Evolutionary conservation across 805 yeast species (phyloP), one percentile per base, ranked within the genome.

Genomic region (Metschnikowia corniflorae): DNA sequence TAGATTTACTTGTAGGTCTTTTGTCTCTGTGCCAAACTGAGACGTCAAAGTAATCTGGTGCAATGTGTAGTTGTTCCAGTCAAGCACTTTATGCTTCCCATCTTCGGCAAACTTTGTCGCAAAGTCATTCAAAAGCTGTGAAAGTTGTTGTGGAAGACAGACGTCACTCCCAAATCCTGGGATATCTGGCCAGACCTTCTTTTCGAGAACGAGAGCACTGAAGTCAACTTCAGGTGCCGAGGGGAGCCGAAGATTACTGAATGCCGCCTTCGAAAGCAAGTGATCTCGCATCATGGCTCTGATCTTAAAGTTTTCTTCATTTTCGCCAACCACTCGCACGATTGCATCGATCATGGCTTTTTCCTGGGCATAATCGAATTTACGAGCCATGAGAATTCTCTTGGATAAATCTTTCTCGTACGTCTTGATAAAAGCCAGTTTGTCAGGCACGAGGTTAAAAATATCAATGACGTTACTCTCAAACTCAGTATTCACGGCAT

Each of bases 31-130:
- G 12, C 51, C 51, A 43, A 71, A 70, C 15, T 50, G 40, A 2
- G 60, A 60, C 10, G 44, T 40, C 12, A 73, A 53, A 0, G 51
- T 45, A 14, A 72, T 40, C 40, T 69, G 70, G 35, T 73, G 77
- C 13, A 71, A 51, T 13, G 65, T 57, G 32, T 58, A 64, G 34
- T 53, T 55, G 22, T 54, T 57, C 78, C 77, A 72, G 40, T 69
- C 65, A 12, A 70, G 51, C n/a, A 23, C 29, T 3, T 37, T 52
- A 36, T 56, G 61, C 18, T 51, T 52, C 9, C 51, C 58, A 18
- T 53, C 53, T 14, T 41, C 34, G 6, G 27, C 32, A 37, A 60
- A 63, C 5, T 39, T 24, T 2, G 37, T 40, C 6, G 50, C 43
- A 31, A 63, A 64, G 7, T 43, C 41, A 13, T 44, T 43, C 10